Evolutionary conservation across 2,329 filamentous ascomycete genomes (phyloP).

Genomic region (Colletotrichum paranaense): DNA sequence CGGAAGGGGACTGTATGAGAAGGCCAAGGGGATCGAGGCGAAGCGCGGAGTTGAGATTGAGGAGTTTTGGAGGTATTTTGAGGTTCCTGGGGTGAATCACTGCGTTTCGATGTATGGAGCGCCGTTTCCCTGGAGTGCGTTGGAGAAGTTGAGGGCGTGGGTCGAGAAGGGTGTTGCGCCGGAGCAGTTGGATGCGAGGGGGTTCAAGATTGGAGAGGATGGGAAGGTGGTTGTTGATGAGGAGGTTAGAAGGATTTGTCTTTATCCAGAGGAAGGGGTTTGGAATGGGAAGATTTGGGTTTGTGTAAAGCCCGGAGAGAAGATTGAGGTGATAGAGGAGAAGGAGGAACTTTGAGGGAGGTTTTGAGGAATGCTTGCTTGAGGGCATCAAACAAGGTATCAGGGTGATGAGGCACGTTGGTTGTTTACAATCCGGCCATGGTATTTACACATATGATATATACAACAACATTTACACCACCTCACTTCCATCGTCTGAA

Average conservation of each 20-base stretch:
- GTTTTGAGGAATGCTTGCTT: not conserved
- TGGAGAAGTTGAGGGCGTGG: slow-evolving; percentile 56
- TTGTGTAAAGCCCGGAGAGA: not conserved
- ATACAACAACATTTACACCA: not conserved
- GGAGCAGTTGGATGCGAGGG: slow-evolving; percentile 38
- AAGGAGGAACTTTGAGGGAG: not conserved
- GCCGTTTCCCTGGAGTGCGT: slow-evolving; percentile 6
- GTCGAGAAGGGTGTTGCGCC: slow-evolving; percentile 62
- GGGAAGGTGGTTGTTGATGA: not conserved
- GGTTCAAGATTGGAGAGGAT: not conserved
- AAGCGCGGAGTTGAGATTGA: not conserved
- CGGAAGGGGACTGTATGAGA: not conserved
- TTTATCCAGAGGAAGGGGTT: not conserved
- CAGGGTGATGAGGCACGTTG: accelerated
- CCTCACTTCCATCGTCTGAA: slow-evolving; percentile 28
- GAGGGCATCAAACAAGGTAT: not conserved
- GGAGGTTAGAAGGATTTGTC: not conserved
- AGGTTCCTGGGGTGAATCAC: slow-evolving; percentile 62
- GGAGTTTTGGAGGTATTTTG: slow-evolving; percentile 49
- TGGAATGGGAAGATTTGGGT: slow-evolving; percentile 3
- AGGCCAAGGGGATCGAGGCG: not conserved
- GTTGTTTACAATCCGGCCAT: no score
- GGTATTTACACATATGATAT: not conserved
- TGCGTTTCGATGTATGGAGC: slow-evolving; percentile 44
- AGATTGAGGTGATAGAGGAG: not conserved